Conservation (phyloP, 495 filamentous ascomycete genomes). For the Neurospora discreta region DNA sequence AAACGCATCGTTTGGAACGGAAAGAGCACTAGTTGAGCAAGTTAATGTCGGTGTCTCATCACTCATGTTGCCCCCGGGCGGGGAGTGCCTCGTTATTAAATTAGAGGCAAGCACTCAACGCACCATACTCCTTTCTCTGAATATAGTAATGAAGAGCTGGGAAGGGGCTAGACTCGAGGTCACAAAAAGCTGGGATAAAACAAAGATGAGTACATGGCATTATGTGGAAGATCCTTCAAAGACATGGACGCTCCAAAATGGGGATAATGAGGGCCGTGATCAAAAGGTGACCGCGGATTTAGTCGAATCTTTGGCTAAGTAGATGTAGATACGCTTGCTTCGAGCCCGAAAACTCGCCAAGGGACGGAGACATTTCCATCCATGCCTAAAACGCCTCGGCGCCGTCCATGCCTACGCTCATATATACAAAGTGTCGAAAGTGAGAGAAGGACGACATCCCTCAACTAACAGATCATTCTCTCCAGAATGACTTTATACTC, state of each 20-base stretch:
- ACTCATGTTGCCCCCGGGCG: neutral
- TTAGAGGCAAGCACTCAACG: no score
- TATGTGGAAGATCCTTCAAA: neutral
- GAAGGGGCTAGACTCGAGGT: neutral
- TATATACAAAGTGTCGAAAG: neutral
- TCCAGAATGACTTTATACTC: constrained; percentile 75
- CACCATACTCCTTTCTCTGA: no score
- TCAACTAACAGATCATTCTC: constrained; percentile 45
- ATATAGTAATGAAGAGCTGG: neutral
- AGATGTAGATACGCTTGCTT: neutral
- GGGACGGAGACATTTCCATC: neutral
- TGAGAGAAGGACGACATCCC: neutral
- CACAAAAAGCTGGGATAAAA: neutral
- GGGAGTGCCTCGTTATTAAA: no score
- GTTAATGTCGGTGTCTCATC: neutral
- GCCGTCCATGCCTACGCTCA: neutral
- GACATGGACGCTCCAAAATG: neutral
- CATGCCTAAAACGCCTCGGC: neutral
- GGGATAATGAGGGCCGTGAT: neutral
- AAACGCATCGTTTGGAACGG: neutral
- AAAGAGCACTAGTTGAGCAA: neutral
- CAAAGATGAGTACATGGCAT: neutral
- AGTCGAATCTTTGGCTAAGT: neutral
- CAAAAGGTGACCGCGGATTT: neutral
- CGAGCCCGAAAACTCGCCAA: neutral